phyloP scores from a whole-genome alignment of 306 rosid species.

The Glycine tomentella region DNA sequence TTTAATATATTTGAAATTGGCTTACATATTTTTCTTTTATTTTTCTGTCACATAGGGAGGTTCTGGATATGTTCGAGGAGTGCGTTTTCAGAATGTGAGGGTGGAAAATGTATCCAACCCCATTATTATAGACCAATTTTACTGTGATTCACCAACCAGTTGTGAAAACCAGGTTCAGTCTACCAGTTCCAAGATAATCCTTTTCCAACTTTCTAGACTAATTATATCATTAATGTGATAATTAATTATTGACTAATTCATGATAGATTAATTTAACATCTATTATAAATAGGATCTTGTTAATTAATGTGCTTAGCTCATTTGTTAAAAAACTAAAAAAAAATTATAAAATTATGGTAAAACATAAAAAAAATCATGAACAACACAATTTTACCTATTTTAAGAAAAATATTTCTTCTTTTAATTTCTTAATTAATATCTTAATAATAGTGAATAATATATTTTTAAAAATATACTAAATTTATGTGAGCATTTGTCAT shows the following conservation, averaged over 20 bases:
- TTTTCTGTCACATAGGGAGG: conserved; percentile 75
- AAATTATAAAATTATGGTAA: too few relatives aligned
- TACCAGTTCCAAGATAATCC: too few relatives aligned
- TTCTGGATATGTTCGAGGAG: conserved; percentile 85
- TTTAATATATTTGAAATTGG: conserved; percentile 25
- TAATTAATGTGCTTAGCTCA: too few relatives aligned
- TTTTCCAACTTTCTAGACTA: neutral
- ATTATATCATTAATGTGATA: neutral
- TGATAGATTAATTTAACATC: too few relatives aligned
- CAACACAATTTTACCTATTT: too few relatives aligned
- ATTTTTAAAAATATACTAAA: neutral
- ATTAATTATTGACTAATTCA: neutral
- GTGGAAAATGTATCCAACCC: conserved; percentile 88
- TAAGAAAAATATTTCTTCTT: too few relatives aligned
- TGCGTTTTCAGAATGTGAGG: conserved; percentile 86
- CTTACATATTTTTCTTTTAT: conserved; percentile 25
- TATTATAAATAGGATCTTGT: too few relatives aligned
- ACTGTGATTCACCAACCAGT: conserved; percentile 84
- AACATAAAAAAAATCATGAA: too few relatives aligned
- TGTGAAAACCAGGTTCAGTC: conserved; percentile 81
- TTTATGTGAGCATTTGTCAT: neutral
- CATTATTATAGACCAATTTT: conserved; percentile 93
- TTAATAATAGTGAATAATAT: too few relatives aligned
- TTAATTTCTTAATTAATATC: too few relatives aligned
- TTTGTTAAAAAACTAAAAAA: too few relatives aligned